A percentile compares a stretch with the other conserved stretches of the same genome.
These are phyloP conservation scores for Solanum etuberosum DNA, from an alignment of 257 asterid species.

Conservation along the genomic window DNA sequence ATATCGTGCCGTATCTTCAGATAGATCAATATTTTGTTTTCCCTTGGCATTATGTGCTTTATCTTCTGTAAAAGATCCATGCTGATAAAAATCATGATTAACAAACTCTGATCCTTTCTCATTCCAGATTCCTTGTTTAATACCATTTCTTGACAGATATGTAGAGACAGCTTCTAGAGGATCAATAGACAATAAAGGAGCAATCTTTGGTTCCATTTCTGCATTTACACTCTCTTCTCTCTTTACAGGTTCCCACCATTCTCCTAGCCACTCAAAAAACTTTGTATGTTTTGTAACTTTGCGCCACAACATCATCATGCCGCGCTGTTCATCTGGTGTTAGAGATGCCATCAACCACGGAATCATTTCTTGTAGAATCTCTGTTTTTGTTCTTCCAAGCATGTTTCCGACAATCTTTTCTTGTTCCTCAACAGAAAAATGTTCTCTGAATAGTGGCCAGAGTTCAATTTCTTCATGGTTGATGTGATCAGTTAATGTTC, in stretches of 20 bases:
- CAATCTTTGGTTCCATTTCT: constrained; percentile 26
- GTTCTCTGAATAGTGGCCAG: constrained; percentile 47
- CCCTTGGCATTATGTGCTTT: constrained; percentile 7
- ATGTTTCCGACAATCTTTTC: constrained; percentile 63
- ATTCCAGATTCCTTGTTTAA: constrained; percentile 11
- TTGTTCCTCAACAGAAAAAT: constrained; percentile 67
- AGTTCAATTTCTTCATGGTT: constrained; percentile 64
- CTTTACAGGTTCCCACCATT: constrained; percentile 77
- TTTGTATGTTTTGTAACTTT: constrained; percentile 49
- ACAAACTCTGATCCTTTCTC: constrained; percentile 5
- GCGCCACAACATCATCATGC: constrained; percentile 52
- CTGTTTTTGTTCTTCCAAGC: constrained; percentile 64
- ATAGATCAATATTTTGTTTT: constrained; percentile 13
- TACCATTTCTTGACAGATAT: constrained; percentile 39
- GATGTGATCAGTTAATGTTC: constrained; percentile 61
- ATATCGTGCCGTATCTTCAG: constrained; percentile 16
- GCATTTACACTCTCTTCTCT: constrained; percentile 20
- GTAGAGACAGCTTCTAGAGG: constrained; percentile 54
- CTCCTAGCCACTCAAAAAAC: constrained; percentile 71
- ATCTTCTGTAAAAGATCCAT: constrained; percentile 22
- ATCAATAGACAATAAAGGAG: constrained; percentile 30
- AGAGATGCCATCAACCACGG: constrained; percentile 73
- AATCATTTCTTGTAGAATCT: constrained; percentile 51
- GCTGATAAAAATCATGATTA: constrained; percentile 6
- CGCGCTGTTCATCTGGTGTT: constrained; percentile 46